These are phyloP conservation scores for Dillenia turbinata DNA, from an alignment of 164 flowering plant species.

Conservation along the genomic window DNA sequence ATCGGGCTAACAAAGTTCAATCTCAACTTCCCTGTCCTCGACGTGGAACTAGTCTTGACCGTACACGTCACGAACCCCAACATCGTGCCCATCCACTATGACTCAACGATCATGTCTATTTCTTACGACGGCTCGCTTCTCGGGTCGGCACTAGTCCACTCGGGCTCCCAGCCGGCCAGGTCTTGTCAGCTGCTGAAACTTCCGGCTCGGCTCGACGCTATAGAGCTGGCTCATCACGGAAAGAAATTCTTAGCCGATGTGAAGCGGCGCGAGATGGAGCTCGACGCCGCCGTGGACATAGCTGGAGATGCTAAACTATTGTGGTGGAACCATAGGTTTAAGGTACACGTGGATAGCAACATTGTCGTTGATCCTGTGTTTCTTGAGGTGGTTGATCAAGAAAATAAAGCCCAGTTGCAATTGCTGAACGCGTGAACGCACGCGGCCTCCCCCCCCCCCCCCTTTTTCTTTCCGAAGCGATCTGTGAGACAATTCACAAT, in stretches of 20 bases:
- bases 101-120: conserved; percentile 71
- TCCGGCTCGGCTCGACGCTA: conserved; percentile 61
- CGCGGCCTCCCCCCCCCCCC: no score
- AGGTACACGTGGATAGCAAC: conserved; percentile 68
- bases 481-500: no score
- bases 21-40: conserved; percentile 59
- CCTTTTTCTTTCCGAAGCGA: no score
- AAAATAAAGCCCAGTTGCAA: conserved; percentile 22
- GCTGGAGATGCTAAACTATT: conserved; percentile 62
- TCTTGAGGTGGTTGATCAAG: conserved; percentile 77
- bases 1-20: conserved; percentile 61
- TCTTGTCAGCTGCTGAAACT: conserved; percentile 64
- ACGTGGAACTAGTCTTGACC: conserved; percentile 71
- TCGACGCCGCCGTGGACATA: conserved; percentile 69
- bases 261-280: conserved; percentile 63
- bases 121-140: conserved; percentile 69
- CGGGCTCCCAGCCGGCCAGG: conserved; percentile 62
- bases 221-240: conserved; percentile 54
- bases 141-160: conserved; percentile 61
- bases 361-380: conserved; percentile 71
- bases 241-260: conserved; percentile 54
- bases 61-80: conserved; percentile 92
- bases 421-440: no score
- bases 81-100: conserved; percentile 59
- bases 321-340: conserved; percentile 72